These are phyloP conservation scores for Chlamydomonas sp. DNA, from an alignment of 139 green algal genomes.

Conservation along the genomic window DNA sequence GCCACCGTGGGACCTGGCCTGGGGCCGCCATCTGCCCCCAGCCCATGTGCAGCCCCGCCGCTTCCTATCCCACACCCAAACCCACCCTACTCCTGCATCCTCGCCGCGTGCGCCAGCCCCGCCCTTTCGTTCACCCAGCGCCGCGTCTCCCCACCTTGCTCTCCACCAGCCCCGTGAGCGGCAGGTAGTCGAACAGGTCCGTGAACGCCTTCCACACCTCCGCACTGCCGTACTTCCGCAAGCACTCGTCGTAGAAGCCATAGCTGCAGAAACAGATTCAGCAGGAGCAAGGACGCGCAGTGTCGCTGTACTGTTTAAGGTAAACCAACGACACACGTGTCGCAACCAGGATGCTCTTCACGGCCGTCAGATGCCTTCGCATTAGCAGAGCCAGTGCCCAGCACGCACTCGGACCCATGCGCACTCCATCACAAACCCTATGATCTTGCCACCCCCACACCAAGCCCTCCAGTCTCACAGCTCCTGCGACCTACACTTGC, in stretches of 20 bases:
- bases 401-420: too few species aligned
- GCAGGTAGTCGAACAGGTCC: conserved; percentile 99
- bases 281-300: not conserved
- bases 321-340: too few species aligned
- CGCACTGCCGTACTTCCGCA: conserved; percentile 98
- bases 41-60: not conserved
- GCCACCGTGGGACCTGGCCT: too few species aligned
- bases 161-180: conserved; percentile 96
- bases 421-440: not conserved
- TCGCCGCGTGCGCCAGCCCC: too few species aligned
- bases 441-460: not conserved
- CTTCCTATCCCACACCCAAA: not conserved
- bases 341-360: too few species aligned
- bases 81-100: not conserved
- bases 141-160: conserved; percentile 70
- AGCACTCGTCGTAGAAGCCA: conserved; percentile 99
- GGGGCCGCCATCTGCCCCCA: too few species aligned
- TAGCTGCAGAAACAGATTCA: conserved; percentile 70
- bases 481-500: conserved; percentile 84
- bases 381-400: too few species aligned
- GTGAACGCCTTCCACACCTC: conserved; percentile 99
- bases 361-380: too few species aligned
- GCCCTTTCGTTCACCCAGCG: not conserved
- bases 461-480: not conserved
- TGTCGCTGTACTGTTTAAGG: not conserved